Evolutionary conservation across 2,329 filamentous ascomycete species (phyloP), one percentile per base, ranked within the genome.

Genomic region (Phialocephala subalpina): DNA sequence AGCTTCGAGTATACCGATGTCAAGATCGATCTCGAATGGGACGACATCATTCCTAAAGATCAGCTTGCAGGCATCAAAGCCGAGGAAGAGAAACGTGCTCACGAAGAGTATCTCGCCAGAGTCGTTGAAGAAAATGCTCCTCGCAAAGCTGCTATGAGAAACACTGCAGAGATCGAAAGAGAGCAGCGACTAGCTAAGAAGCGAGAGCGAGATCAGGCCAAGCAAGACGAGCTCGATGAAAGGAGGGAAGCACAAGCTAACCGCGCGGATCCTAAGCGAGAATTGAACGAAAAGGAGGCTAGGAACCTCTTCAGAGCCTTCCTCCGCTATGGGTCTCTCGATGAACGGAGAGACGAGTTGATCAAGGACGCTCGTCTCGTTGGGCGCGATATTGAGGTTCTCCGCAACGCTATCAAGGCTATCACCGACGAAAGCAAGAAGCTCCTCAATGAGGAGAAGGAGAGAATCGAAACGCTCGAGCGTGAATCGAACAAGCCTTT

Each of bases 1-100:
- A 90, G 88, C 67, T 92, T 92, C 72, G 94, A 98, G 76, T 97
- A 97, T 75, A 97, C 96, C 0, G 96, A 99, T 78, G 95, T 98
- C 79, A 98, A 98, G 80, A 92, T 98, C 27, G 92, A 98, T 70
- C 89, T 98, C 29, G 94, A 97, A 72, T 99, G 96, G 96, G 96
- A 99, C 74, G 92, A 98, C 71, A 99, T 99, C 73, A 98, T 99
- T 72, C 97, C 96, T 0, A 94, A 94, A 66, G 94, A 97, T 8
- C 90, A 97, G 74, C 86, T 99, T 20, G 94, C 94, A 18, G 90
- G 90, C 67, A 92, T 98, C 79, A 97, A 97, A 78, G 90, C 89
- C 0, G 93, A 97, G 59, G 95, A 98, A 74, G 92, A 97, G 72
- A 89, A 91, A 77, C 91, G 92, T 75, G 88, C 92, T 63, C 89